These are phyloP conservation scores for Hemileia vastatrix DNA, from an alignment of 1,284 basidiomycete genomes.

Conservation along the genomic window DNA sequence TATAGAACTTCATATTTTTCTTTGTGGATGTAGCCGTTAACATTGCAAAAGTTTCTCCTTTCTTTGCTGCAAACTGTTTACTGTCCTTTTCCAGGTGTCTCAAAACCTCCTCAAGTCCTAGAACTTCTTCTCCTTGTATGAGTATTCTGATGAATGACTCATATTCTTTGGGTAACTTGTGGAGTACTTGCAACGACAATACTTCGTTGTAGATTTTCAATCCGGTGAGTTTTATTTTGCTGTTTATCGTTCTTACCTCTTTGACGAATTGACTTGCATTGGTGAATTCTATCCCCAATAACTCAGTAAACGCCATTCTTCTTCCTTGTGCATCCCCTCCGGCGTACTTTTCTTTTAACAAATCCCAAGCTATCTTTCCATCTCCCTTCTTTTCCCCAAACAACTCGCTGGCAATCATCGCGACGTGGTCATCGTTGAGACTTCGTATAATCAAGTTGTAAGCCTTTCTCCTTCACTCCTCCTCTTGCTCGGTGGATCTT, in stretches of 20 bases:
- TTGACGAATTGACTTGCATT: slow-evolving; percentile 1
- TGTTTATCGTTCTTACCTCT: not conserved
- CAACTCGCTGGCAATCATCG: no score
- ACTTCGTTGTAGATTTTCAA: not conserved
- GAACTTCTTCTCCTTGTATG: not conserved
- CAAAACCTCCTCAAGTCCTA: not conserved
- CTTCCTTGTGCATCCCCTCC: not conserved
- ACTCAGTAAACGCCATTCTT: not conserved
- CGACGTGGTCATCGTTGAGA: no score
- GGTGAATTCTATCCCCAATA: not conserved
- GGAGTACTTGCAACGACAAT: not conserved
- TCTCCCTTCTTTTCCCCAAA: not conserved
- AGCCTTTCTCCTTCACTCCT: no score
- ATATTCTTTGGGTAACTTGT: slow-evolving; percentile 2
- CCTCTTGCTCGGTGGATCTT: no score
- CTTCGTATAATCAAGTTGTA: no score
- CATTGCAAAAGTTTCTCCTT: not conserved
- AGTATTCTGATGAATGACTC: not conserved
- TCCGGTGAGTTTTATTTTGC: not conserved
- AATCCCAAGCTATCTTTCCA: not conserved
- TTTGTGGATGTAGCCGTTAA: not conserved
- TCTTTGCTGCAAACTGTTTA: not conserved
- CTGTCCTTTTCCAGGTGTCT: not conserved
- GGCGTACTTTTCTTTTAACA: not conserved
- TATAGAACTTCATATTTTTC: not conserved